Conservation (phyloP, 176 grass and related monocot species). For the Panicum miliaceum region DNA sequence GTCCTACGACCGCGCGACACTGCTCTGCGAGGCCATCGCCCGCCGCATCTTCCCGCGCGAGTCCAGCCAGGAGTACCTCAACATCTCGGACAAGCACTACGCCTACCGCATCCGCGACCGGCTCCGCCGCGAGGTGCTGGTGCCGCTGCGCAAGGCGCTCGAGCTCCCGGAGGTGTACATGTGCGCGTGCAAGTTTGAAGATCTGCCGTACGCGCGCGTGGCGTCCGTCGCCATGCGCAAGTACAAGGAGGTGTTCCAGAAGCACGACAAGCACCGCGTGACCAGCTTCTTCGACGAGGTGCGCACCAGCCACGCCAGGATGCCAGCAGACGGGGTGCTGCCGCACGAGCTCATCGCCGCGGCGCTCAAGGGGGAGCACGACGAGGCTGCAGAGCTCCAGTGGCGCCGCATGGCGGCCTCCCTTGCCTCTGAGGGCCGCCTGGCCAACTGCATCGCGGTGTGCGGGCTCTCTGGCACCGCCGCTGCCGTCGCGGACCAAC, state of each 20-base stretch:
- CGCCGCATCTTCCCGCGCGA: constrained; percentile 59
- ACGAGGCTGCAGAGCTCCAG: constrained; percentile 58
- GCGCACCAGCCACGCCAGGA: constrained; percentile 40
- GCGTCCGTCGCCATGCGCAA: constrained; percentile 63
- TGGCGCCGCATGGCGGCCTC: constrained; percentile 54
- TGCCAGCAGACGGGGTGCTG: constrained; percentile 52
- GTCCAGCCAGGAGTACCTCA: constrained; percentile 39
- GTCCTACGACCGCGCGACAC: constrained; percentile 52
- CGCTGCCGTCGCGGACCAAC: neutral
- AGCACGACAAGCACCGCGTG: constrained; percentile 53
- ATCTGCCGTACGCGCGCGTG: constrained; percentile 55
- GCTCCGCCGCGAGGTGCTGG: constrained; percentile 51
- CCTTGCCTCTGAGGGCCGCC: constrained; percentile 32
- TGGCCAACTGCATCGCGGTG: constrained; percentile 63
- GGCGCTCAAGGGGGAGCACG: constrained; percentile 32
- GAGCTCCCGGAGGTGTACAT: constrained; percentile 71
- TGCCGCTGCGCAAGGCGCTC: constrained; percentile 53
- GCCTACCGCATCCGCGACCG: constrained; percentile 54
- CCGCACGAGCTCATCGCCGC: constrained; percentile 50
- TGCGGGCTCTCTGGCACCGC: constrained; percentile 60
- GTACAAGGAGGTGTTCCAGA: constrained; percentile 59
- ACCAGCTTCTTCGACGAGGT: constrained; percentile 44
- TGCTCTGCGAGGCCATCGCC: constrained; percentile 69
- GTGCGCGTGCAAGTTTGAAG: constrained; percentile 41
- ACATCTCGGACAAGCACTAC: constrained; percentile 53